A percentile compares a stretch with the other conserved stretches of the same genome.
Evolutionary conservation across 257 asterid genomes (phyloP).

Genomic region (Rubia yunnanensis): DNA sequence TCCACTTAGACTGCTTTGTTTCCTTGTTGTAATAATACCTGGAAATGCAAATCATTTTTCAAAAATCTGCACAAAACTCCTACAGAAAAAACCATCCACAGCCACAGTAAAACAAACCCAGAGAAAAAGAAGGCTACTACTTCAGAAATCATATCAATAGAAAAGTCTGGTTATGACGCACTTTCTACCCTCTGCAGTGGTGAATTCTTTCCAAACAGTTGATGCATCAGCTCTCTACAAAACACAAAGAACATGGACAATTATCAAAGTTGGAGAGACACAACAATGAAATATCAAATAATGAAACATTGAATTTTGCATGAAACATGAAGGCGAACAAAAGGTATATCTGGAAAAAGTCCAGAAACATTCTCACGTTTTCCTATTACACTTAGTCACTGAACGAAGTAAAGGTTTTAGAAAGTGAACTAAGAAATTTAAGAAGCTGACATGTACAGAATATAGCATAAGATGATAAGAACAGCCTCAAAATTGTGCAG

Average conservation of each 20-base stretch:
- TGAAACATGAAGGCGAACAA: neutral
- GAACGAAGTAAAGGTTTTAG: neutral
- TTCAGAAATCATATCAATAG: slow-evolving; percentile 2
- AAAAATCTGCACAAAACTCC: slow-evolving; percentile 2
- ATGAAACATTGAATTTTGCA: neutral
- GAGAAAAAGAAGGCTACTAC: neutral
- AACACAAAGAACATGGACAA: slow-evolving; percentile 12
- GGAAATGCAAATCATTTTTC: slow-evolving; percentile 17
- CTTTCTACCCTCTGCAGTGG: slow-evolving; percentile 95
- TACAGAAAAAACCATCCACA: slow-evolving; percentile 1
- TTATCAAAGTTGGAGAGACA: neutral
- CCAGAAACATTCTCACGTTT: neutral
- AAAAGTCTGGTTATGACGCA: slow-evolving; percentile 30
- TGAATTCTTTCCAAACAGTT: slow-evolving; percentile 95
- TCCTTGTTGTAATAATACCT: slow-evolving; percentile 97
- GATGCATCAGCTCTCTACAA: slow-evolving; percentile 96
- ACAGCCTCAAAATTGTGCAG: neutral
- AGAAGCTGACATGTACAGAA: neutral
- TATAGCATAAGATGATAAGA: neutral
- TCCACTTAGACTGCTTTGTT: slow-evolving; percentile 90
- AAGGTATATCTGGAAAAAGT: neutral
- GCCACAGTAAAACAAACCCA: neutral
- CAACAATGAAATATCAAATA: neutral
- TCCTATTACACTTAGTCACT: neutral
- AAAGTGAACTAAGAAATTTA: neutral